A percentile compares a stretch with the other conserved stretches of the same genome.
These are phyloP conservation scores for Dactylorhiza incarnata DNA, from an alignment of 106 monocot species.

Conservation along the genomic window DNA sequence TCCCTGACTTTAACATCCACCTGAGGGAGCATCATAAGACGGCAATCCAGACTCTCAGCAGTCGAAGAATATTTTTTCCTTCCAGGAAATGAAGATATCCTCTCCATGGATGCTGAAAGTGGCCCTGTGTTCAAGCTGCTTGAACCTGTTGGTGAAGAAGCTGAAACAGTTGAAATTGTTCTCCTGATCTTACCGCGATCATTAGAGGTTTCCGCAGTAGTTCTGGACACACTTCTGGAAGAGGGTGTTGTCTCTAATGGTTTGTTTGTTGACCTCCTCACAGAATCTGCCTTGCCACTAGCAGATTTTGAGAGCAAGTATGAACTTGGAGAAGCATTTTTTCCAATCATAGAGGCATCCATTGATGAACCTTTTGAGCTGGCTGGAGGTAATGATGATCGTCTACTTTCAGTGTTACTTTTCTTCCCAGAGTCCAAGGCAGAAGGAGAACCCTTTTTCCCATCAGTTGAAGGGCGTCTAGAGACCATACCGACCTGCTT, in stretches of 20 bases:
- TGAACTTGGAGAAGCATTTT: slow-evolving; percentile 20
- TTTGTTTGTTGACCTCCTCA: slow-evolving; percentile 26
- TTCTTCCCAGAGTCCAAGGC: slow-evolving; percentile 26
- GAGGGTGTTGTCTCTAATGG: slow-evolving; percentile 24
- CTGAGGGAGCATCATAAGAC: slow-evolving; percentile 78
- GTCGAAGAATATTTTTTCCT: slow-evolving; percentile 43
- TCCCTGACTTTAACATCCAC: slow-evolving; percentile 81
- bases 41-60: slow-evolving; percentile 50
- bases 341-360: slow-evolving; percentile 1
- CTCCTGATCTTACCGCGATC: slow-evolving; percentile 28
- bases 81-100: slow-evolving; percentile 27
- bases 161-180: slow-evolving; percentile 29
- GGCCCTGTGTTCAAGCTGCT: slow-evolving; percentile 39
- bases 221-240: slow-evolving; percentile 25
- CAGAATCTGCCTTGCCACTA: slow-evolving; percentile 21
- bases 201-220: slow-evolving; percentile 28
- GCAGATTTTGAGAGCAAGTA: slow-evolving; percentile 14
- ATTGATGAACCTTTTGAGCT: slow-evolving; percentile 18
- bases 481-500: slow-evolving; percentile 10
- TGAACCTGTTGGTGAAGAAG: slow-evolving; percentile 34
- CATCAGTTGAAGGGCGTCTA: slow-evolving; percentile 18
- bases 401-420: slow-evolving; percentile 20
- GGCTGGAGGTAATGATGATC: slow-evolving; percentile 31
- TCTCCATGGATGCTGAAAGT: slow-evolving; percentile 39
- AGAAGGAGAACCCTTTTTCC: slow-evolving; percentile 26